Evolutionary conservation across 805 yeast genomes (phyloP).

Genomic region (Candida maris): DNA sequence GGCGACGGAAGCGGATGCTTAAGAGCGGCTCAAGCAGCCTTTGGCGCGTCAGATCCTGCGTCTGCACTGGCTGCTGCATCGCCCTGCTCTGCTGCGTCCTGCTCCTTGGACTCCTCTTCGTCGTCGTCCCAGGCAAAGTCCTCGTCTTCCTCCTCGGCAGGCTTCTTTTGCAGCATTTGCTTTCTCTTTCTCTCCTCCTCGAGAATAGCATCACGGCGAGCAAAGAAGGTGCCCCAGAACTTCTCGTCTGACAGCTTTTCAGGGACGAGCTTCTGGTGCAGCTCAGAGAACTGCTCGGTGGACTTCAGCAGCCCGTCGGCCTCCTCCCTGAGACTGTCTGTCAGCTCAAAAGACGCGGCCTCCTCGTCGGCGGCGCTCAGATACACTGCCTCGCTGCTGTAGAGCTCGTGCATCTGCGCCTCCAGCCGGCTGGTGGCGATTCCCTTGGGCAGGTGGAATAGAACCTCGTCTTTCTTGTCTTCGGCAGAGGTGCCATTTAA

Average conservation of each 20-base stretch:
- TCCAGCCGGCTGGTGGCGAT: constrained; percentile 55
- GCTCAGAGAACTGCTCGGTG: constrained; percentile 47
- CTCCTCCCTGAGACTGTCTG: constrained; percentile 45
- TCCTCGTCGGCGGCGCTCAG: constrained; percentile 33
- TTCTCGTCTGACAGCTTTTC: constrained; percentile 46
- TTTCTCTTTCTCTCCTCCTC: constrained; percentile 65
- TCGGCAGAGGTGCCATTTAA: constrained; percentile 13
- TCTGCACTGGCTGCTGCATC: constrained; percentile 3
- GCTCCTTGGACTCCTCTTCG: constrained; percentile 46
- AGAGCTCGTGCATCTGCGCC: constrained; percentile 55
- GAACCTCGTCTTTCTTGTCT: constrained; percentile 37
- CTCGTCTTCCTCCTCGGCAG: constrained; percentile 35
- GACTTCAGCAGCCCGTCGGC: constrained; percentile 37
- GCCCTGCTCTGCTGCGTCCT: constrained; percentile 18
- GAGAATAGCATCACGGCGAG: constrained; percentile 47
- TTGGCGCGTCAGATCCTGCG: too few species aligned
- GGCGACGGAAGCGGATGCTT: too few species aligned
- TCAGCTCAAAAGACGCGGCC: constrained; percentile 41
- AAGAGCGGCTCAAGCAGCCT: too few species aligned
- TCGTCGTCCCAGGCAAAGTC: constrained; percentile 53
- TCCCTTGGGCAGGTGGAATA: constrained; percentile 43
- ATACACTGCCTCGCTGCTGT: constrained; percentile 47
- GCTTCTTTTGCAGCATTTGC: constrained; percentile 46
- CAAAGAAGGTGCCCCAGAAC: constrained; percentile 77
- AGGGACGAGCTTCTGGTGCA: constrained; percentile 69